These are phyloP conservation scores for Nothopassalora personata DNA, from an alignment of 2,329 filamentous ascomycete species.

Conservation along the genomic window DNA sequence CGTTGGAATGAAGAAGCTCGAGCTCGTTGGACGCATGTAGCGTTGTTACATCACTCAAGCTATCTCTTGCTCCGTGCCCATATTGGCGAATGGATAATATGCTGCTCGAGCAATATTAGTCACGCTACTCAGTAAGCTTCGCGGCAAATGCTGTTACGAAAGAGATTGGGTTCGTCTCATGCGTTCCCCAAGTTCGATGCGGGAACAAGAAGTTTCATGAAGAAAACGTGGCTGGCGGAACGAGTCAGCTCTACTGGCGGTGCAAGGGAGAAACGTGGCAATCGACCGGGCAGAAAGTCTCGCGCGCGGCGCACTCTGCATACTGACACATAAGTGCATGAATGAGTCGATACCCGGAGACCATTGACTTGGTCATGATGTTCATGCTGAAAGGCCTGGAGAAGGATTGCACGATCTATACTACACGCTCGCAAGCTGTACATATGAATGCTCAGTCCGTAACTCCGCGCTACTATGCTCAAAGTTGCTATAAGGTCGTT, in stretches of 20 bases:
- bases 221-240: background rate
- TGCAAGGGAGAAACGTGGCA: background rate
- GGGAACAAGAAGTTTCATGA: background rate
- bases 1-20: background rate
- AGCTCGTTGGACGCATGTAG: background rate
- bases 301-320: background rate
- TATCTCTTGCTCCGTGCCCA: background rate
- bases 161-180: background rate
- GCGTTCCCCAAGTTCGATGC: background rate
- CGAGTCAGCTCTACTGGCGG: background rate
- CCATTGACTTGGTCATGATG: background rate
- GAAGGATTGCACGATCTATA: background rate
- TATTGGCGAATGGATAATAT: background rate
- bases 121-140: background rate
- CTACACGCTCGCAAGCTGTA: background rate
- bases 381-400: background rate
- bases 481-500: background rate
- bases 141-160: background rate
- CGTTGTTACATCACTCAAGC: background rate
- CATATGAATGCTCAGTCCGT: background rate
- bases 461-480: conserved; percentile 12
- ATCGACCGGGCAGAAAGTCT: background rate
- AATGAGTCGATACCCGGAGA: background rate
- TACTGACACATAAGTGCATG: background rate
- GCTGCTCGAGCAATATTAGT: background rate